Percentiles rank a stretch among this genome's conserved stretches.
Evolutionary conservation across 495 filamentous ascomycete genomes (phyloP).

Genomic region (Aspergillus taichungensis): DNA sequence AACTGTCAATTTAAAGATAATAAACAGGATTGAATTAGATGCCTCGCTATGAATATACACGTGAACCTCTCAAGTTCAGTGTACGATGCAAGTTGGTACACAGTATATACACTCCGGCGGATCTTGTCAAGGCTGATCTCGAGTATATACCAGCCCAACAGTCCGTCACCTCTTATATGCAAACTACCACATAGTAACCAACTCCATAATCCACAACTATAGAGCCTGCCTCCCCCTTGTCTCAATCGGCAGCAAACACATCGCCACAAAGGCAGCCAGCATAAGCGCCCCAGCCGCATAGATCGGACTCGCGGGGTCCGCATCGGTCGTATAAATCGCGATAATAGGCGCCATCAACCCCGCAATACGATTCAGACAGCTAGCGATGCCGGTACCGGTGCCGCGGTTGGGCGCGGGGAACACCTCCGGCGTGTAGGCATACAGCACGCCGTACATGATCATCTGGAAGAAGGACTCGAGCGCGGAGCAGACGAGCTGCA

Average conservation of each 20-base stretch:
- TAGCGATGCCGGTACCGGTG: constrained; percentile 45
- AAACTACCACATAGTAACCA: too few species aligned
- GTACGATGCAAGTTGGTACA: too few species aligned
- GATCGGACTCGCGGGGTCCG: constrained; percentile 33
- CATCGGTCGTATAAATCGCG: constrained; percentile 28
- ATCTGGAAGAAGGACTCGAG: constrained; percentile 47
- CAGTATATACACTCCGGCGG: too few species aligned
- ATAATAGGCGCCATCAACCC: constrained; percentile 46
- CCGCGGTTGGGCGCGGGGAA: constrained; percentile 48
- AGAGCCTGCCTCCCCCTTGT: constrained; percentile 34
- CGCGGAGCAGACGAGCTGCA: constrained; percentile 39
- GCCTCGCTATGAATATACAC: too few species aligned
- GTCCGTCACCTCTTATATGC: too few species aligned
- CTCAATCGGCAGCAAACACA: constrained; percentile 39
- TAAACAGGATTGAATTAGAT: too few species aligned
- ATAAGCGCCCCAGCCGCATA: constrained; percentile 36
- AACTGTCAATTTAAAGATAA: too few species aligned
- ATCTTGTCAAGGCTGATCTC: too few species aligned
- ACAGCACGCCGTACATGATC: constrained; percentile 47
- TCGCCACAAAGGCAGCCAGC: constrained; percentile 34
- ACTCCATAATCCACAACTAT: constrained; percentile 8
- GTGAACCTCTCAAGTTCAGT: too few species aligned
- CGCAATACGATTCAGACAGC: constrained; percentile 40
- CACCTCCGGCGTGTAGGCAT: constrained; percentile 48
- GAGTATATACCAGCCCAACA: too few species aligned